A percentile compares a stretch with the other conserved stretches of the same genome.
phyloP scores from a whole-genome alignment of 1,284 basidiomycete genomes.

The Microbotryum violaceum region DNA sequence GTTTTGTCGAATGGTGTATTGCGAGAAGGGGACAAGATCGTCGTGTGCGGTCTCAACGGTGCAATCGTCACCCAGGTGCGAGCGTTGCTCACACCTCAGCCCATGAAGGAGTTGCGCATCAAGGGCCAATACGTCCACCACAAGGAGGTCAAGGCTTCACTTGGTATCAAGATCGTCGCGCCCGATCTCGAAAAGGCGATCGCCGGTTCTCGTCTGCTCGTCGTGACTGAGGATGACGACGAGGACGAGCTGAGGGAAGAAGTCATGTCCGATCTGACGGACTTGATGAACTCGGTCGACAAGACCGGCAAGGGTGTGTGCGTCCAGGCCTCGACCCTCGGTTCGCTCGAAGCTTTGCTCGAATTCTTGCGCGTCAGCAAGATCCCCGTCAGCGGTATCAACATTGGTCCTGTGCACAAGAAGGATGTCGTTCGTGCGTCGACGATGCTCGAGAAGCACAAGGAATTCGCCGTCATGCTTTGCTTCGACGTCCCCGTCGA shows the following conservation, averaged over 20 bases:
- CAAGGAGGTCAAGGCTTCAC: constrained; percentile 94
- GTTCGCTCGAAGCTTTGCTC: constrained; percentile 91
- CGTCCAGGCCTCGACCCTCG: constrained; percentile 95
- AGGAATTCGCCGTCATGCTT: constrained; percentile 89
- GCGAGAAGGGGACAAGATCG: constrained; percentile 87
- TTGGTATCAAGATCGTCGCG: constrained; percentile 94
- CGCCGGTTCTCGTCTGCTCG: constrained; percentile 87
- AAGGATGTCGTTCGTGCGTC: constrained; percentile 87
- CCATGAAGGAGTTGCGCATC: constrained; percentile 88
- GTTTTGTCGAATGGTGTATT: constrained; percentile 92
- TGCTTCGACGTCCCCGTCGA: constrained; percentile 92
- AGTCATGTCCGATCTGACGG: constrained; percentile 92
- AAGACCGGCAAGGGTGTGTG: constrained; percentile 93
- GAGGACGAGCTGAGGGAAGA: constrained; percentile 92
- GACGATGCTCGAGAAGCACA: constrained; percentile 93
- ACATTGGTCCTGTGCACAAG: constrained; percentile 96
- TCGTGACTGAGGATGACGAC: constrained; percentile 87
- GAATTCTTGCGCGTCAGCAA: constrained; percentile 94
- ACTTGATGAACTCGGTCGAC: constrained; percentile 82
- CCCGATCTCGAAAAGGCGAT: constrained; percentile 99
- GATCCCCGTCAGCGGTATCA: constrained; percentile 81
- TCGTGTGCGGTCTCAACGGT: constrained; percentile 94
- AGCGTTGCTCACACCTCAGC: constrained; percentile 92
- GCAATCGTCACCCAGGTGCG: constrained; percentile 94
- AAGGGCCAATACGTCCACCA: constrained; percentile 98